Evolutionary conservation across 2,329 filamentous ascomycete species (phyloP), one percentile per base, ranked within the genome.

Genomic region (Cercospora janseana): DNA sequence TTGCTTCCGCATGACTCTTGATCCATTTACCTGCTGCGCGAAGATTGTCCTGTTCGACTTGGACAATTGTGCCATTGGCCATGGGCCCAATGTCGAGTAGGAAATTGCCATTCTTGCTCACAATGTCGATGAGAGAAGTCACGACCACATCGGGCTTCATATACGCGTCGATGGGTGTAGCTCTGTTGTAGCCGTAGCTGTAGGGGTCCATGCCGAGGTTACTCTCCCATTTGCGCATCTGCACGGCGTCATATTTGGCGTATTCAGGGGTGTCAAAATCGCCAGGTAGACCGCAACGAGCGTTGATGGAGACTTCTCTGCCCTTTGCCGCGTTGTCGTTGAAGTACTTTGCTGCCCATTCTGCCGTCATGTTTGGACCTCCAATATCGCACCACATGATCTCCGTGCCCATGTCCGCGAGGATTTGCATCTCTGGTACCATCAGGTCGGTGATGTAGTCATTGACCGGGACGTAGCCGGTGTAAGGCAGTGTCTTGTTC

Each of bases 241-340:
- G 77, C 6, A 75, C 72, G 3, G 73, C 70, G 2, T 69, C 66
- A 60, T 76, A 80, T 6, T 70, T 71, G 21, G 70, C 67, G 60
- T 82, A 83, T 61, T 83, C 80, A 0, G 80, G 80, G 1, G 79
- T 83, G 61, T 82, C 79, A 57, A 81, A 83, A 66, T 83, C 79
- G 9, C 73, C 72, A 0, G 75, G 69, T 0, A 79, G 64, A 3
- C 80, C 80, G 62, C 80, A 83, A 6, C 80, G 75, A 37, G 72
- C 72, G 65, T 83, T 81, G 59, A 81, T 76, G 1, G 74, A 65
- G 1, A 81, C 78, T 58, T 81, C 74, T 0, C 74, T 69, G 34
- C 72, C 70, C 15, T 72, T 54, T 0, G 56, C 53, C 0, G 66
- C 67, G 4, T 65, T 67, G n/a, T 47, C 47, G 53, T 76, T 76